Evolutionary conservation across 2,329 filamentous ascomycete genomes (phyloP).

Genomic region (Trichoderma hamatum): DNA sequence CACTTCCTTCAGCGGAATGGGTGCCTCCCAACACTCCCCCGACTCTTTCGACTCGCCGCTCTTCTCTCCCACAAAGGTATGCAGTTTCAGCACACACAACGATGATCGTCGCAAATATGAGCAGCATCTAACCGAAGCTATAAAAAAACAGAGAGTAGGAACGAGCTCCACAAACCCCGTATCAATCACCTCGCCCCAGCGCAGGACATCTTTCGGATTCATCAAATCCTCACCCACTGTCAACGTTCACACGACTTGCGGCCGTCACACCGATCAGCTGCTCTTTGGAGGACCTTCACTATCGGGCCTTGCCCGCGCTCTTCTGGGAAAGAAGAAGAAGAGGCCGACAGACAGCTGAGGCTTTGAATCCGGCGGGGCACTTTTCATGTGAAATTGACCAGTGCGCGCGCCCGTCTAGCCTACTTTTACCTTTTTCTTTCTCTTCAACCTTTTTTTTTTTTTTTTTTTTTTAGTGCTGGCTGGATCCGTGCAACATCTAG

Average conservation of each 20-base stretch:
- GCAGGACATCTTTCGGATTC: conserved; percentile 40
- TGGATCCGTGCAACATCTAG: conserved; percentile 25
- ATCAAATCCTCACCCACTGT: conserved; percentile 46
- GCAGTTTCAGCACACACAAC: neutral
- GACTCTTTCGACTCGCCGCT: conserved; percentile 16
- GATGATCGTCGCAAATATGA: neutral
- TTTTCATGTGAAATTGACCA: conserved; percentile 2
- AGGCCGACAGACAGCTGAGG: neutral
- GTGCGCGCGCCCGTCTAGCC: neutral
- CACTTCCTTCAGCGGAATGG: neutral
- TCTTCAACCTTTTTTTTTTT: neutral
- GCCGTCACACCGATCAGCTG: conserved; percentile 57
- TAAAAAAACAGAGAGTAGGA: conserved; percentile 21
- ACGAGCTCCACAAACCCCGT: conserved; percentile 21
- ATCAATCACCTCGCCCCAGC: conserved; percentile 24
- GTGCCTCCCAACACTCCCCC: neutral
- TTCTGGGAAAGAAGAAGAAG: conserved; percentile 21
- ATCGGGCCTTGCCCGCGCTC: conserved; percentile 45
- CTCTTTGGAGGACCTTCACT: conserved; percentile 55
- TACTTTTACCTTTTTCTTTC: neutral
- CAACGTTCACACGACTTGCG: conserved; percentile 59
- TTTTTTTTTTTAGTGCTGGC: conserved; percentile 20
- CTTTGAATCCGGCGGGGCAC: neutral
- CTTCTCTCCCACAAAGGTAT: conserved; percentile 23
- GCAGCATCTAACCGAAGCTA: neutral